A percentile compares a stretch with the other conserved stretches of the same genome.
Conservation (phyloP, 345 rosid genomes). For the Abelmoschus esculentus region DNA sequence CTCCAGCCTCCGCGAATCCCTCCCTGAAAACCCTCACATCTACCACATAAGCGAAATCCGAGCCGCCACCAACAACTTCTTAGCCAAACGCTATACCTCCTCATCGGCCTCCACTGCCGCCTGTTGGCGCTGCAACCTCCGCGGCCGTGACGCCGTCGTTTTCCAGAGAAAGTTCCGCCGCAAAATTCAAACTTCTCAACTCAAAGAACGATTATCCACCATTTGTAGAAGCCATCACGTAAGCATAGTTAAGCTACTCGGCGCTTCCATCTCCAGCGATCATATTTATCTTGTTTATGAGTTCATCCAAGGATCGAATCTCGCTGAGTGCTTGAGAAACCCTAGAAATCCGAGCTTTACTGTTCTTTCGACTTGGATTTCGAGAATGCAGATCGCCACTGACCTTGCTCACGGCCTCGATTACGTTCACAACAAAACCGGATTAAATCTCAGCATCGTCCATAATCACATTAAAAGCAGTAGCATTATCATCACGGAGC, state of each 20-base stretch:
- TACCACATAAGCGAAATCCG: constrained; percentile 77
- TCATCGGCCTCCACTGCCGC: constrained; percentile 25
- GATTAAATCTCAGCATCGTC: constrained; percentile 48
- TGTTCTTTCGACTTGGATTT: constrained; percentile 61
- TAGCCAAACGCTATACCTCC: constrained; percentile 44
- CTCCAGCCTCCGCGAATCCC: constrained; percentile 55
- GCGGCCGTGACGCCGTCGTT: constrained; percentile 50
- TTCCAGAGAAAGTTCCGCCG: constrained; percentile 72
- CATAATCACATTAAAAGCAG: constrained; percentile 75
- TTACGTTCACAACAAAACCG: constrained; percentile 73
- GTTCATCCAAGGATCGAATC: constrained; percentile 50
- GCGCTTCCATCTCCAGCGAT: constrained; percentile 64
- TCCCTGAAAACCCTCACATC: constrained; percentile 65
- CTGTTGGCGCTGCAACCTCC: constrained; percentile 69
- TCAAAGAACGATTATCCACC: constrained; percentile 43
- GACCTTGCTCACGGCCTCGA: constrained; percentile 83
- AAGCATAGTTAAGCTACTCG: constrained; percentile 55
- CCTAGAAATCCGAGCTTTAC: constrained; percentile 57
- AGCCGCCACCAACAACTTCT: constrained; percentile 83
- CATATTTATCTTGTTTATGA: constrained; percentile 71
- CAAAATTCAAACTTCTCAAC: constrained; percentile 29
- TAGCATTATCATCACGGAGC: constrained; percentile 59
- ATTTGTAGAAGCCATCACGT: constrained; percentile 69
- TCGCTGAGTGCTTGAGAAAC: constrained; percentile 64
- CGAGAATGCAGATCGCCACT: constrained; percentile 73